Conservation (phyloP, 108 stramenopile species). For the Mayamaea pseudoterrestris region DNA sequence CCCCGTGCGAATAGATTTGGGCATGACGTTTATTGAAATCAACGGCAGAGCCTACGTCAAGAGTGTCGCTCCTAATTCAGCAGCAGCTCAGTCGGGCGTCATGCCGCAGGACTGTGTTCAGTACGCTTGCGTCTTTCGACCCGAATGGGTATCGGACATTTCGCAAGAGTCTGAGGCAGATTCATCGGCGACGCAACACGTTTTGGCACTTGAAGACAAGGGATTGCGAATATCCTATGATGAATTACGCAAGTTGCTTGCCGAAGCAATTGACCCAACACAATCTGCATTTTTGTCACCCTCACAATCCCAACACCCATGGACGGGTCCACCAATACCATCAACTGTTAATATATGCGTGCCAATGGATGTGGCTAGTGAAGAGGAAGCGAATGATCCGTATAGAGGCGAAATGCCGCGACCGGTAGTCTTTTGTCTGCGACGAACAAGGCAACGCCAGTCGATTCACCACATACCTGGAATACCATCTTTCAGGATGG, state of each 20-base stretch:
- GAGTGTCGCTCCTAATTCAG: conserved; percentile 29
- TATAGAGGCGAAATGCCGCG: conserved; percentile 8
- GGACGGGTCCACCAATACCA: conserved; percentile 14
- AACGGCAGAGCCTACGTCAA: conserved; percentile 69
- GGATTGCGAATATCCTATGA: conserved; percentile 61
- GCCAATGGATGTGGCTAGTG: background rate
- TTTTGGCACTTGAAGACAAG: conserved; percentile 47
- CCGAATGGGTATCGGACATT: conserved; percentile 8
- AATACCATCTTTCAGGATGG: conserved; percentile 57
- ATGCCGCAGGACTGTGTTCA: conserved; percentile 60
- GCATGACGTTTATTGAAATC: conserved; percentile 71
- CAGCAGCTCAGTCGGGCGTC: conserved; percentile 44
- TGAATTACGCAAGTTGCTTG: conserved; percentile 31
- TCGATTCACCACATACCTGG: conserved; percentile 13
- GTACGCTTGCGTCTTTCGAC: conserved; percentile 53
- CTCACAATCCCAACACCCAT: background rate
- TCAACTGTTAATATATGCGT: conserved; percentile 13
- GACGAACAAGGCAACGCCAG: conserved; percentile 50
- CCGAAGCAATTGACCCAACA: conserved; percentile 12
- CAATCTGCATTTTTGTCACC: conserved; percentile 15
- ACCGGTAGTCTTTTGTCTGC: conserved; percentile 56
- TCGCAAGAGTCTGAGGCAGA: conserved; percentile 1
- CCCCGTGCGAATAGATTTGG: conserved; percentile 17
- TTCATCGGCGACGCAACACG: conserved; percentile 22
- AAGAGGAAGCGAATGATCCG: background rate